Evolutionary conservation across 352 stramenopile species (phyloP).

Genomic region (Pythium brachiatum): DNA sequence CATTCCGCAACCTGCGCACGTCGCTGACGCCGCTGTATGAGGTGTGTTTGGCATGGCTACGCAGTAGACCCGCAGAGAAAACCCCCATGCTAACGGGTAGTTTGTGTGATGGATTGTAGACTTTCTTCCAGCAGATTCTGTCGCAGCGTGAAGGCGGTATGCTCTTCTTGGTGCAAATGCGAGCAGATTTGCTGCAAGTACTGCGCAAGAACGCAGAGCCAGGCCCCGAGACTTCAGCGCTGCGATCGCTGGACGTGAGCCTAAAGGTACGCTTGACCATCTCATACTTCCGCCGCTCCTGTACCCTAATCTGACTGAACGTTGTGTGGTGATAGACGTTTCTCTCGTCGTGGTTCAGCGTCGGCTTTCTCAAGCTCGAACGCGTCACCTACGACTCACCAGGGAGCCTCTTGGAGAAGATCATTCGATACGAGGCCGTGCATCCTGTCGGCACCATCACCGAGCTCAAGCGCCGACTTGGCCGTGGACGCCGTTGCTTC

Average conservation of each 20-base stretch:
- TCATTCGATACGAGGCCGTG: slow-evolving; percentile 94
- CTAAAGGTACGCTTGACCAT: slow-evolving; percentile 67
- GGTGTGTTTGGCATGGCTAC: too few relatives aligned
- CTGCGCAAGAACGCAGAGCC: slow-evolving; percentile 48
- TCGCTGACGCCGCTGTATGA: slow-evolving; percentile 66
- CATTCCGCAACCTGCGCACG: slow-evolving; percentile 57
- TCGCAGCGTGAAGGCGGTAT: slow-evolving; percentile 79
- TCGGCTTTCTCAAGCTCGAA: slow-evolving; percentile 88
- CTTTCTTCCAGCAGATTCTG: slow-evolving; percentile 81
- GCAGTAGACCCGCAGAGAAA: not conserved
- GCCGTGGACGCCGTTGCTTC: slow-evolving; percentile 87
- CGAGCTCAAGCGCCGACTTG: slow-evolving; percentile 91
- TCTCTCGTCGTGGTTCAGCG: slow-evolving; percentile 91
- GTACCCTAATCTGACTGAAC: too few relatives aligned
- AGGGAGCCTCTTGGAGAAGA: slow-evolving; percentile 93
- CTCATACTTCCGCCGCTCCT: too few relatives aligned
- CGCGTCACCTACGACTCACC: slow-evolving; percentile 93
- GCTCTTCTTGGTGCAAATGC: slow-evolving; percentile 80
- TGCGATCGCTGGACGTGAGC: slow-evolving; percentile 69
- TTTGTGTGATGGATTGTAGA: slow-evolving; percentile 30
- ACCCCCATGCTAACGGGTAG: not conserved
- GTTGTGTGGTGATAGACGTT: slow-evolving; percentile 64
- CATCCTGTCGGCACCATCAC: slow-evolving; percentile 92
- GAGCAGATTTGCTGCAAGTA: slow-evolving; percentile 63
- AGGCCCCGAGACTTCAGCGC: slow-evolving; percentile 40